Evolutionary conservation across 1,139 yeast species (phyloP).

Genomic region (Yamadazyma blattariae): DNA sequence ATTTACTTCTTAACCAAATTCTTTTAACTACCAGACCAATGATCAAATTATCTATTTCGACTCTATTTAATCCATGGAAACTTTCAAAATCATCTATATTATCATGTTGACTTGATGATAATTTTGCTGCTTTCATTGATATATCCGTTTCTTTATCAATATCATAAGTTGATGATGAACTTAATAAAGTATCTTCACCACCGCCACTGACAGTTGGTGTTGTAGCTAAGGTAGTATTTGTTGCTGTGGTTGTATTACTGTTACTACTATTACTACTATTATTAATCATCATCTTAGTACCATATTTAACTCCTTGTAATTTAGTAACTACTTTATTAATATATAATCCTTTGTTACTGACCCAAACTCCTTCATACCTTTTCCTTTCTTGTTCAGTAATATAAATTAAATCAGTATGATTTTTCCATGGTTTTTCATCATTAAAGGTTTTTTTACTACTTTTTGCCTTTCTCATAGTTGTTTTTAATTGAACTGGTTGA

Average conservation of each 20-base stretch:
- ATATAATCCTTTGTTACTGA: slow-evolving; percentile 72
- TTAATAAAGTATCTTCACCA: no score
- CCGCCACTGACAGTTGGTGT: no score
- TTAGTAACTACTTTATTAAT: slow-evolving; percentile 40
- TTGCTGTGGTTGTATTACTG: no score
- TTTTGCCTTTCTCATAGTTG: slow-evolving; percentile 67
- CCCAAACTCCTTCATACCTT: slow-evolving; percentile 93
- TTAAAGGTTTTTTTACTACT: slow-evolving; percentile 56
- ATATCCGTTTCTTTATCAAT: slow-evolving; percentile 14
- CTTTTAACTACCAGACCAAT: slow-evolving; percentile 70
- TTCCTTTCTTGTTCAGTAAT: slow-evolving; percentile 75
- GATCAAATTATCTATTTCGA: slow-evolving; percentile 39
- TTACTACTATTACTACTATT: no score
- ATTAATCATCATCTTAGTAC: not conserved
- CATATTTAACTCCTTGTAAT: slow-evolving; percentile 34
- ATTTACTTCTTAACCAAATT: slow-evolving; percentile 75
- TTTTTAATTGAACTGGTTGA: slow-evolving; percentile 46
- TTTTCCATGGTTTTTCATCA: slow-evolving; percentile 95
- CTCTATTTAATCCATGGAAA: slow-evolving; percentile 33
- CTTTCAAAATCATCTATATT: slow-evolving; percentile 20
- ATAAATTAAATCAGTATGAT: slow-evolving; percentile 60
- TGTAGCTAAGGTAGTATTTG: no score
- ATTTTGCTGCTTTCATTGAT: slow-evolving; percentile 28
- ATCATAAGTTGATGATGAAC: no score
- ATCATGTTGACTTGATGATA: slow-evolving; percentile 25